These are phyloP conservation scores for Eimeria sp. DNA, from an alignment of 169 alveolate species.

Conservation along the genomic window DNA sequence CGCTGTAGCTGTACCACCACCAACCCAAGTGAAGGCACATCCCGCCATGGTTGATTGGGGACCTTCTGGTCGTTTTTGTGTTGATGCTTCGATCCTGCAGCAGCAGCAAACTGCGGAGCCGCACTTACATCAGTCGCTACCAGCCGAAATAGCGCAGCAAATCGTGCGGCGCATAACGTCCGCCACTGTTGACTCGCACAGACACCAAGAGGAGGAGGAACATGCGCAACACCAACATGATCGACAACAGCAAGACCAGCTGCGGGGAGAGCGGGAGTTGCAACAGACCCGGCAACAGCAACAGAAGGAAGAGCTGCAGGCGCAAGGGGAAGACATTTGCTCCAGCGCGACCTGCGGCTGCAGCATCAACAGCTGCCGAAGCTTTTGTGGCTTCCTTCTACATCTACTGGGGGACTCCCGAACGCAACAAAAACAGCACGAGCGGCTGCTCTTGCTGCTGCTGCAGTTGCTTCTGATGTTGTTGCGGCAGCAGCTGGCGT, in stretches of 20 bases:
- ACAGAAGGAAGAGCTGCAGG: slow-evolving; percentile 28
- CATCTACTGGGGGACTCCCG: slow-evolving; percentile 27
- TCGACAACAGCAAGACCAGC: background rate
- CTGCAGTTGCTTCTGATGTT: slow-evolving; percentile 71
- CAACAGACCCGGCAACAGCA: background rate
- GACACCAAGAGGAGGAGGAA: background rate
- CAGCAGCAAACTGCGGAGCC: slow-evolving; percentile 17
- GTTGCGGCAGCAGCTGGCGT: slow-evolving; percentile 36
- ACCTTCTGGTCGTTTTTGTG: background rate
- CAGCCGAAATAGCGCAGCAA: slow-evolving; percentile 61
- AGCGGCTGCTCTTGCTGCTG: slow-evolving; percentile 50
- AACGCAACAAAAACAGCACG: slow-evolving; percentile 16
- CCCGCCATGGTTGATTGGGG: background rate
- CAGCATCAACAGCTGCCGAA: slow-evolving; percentile 42
- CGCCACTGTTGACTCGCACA: slow-evolving; percentile 17
- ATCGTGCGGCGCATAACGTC: slow-evolving; percentile 37
- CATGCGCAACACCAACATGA: background rate
- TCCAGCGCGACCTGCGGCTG: background rate
- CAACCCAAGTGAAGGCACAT: background rate
- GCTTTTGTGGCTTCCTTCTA: slow-evolving; percentile 7
- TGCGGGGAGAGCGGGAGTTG: background rate
- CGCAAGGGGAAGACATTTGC: background rate
- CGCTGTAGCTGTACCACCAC: background rate
- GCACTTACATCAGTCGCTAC: slow-evolving; percentile 23
- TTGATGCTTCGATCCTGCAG: background rate